Evolutionary conservation across 2,329 filamentous ascomycete genomes (phyloP).

Genomic region (Penicillium sp.): DNA sequence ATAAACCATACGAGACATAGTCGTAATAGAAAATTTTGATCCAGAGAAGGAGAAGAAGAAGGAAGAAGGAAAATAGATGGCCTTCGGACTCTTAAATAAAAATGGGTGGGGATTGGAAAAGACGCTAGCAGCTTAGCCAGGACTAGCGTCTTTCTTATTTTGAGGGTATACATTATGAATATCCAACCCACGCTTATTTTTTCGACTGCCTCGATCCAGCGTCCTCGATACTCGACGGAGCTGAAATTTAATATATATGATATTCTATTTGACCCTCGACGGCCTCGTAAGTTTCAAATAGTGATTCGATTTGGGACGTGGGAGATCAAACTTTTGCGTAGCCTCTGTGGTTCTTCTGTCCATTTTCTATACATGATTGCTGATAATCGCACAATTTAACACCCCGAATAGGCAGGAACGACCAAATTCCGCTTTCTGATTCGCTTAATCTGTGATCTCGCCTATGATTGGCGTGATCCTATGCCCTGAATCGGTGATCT

Average conservation of each 20-base stretch:
- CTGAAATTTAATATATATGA: neutral
- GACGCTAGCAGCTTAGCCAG: neutral
- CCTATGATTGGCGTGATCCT: neutral
- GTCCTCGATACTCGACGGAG: neutral
- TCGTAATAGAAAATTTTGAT: neutral
- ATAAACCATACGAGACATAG: neutral
- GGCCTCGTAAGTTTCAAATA: neutral
- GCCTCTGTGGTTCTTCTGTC: neutral
- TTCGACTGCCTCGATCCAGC: neutral
- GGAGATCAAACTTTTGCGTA: neutral
- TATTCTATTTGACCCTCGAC: neutral
- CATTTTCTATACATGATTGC: neutral
- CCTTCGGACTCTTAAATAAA: neutral
- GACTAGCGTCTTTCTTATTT: neutral
- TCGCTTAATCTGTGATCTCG: neutral
- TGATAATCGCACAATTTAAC: neutral
- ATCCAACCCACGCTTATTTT: neutral
- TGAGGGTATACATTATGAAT: neutral
- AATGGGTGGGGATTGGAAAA: neutral
- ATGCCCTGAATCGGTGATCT: neutral
- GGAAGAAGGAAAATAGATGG: neutral
- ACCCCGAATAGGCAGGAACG: neutral
- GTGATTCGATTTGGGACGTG: neutral
- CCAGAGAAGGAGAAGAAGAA: neutral
- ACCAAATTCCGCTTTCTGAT: neutral